Conservation (phyloP, 192 early-diverging fungal genomes). For the Backusella macrospora region DNA sequence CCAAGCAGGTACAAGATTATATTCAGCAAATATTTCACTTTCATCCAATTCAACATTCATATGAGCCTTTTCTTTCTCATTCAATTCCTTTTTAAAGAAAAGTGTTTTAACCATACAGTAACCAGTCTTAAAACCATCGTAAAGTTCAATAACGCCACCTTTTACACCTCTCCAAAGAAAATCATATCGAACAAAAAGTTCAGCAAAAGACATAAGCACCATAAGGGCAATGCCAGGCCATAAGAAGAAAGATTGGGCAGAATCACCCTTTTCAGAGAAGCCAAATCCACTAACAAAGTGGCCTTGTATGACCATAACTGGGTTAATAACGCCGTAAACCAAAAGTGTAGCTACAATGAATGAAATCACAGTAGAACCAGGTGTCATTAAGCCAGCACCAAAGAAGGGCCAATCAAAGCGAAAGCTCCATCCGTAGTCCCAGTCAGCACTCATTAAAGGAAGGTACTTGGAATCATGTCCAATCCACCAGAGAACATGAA, state of each 20-base stretch:
- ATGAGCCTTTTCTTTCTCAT: constrained; percentile 14
- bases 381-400: constrained; percentile 67
- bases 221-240: constrained; percentile 74
- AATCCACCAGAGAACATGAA: constrained; percentile 56
- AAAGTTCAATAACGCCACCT: constrained; percentile 26
- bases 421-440: constrained; percentile 49
- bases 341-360: constrained; percentile 57
- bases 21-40: constrained; percentile 44
- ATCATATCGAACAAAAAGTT: constrained; percentile 52
- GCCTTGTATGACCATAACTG: constrained; percentile 50
- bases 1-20: constrained; percentile 56
- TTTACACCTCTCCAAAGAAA: constrained; percentile 50
- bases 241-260: constrained; percentile 67
- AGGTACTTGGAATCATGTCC: constrained; percentile 45
- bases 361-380: constrained; percentile 53
- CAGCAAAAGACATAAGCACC: constrained; percentile 65
- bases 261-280: constrained; percentile 37
- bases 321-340: constrained; percentile 64
- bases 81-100: constrained; percentile 14
- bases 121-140: not conserved
- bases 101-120: constrained; percentile 18
- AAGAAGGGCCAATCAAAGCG: constrained; percentile 60
- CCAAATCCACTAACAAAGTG: constrained; percentile 33
- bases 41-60: constrained; percentile 27
- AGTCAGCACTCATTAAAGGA: constrained; percentile 53